Evolutionary conservation across 148 eudicot species (phyloP).

Genomic region (Camellia japonica): DNA sequence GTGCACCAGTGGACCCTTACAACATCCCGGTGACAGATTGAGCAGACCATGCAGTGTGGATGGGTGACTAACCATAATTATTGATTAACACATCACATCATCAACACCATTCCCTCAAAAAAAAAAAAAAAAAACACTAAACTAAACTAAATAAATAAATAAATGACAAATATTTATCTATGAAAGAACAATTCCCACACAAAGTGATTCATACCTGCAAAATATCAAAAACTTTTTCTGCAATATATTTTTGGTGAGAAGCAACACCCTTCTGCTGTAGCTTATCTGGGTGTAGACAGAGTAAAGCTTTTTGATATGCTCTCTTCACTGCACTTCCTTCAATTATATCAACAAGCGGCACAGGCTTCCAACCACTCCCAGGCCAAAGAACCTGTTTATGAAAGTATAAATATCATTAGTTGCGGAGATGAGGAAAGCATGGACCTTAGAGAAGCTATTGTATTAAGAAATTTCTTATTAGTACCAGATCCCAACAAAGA

Average conservation of each 20-base stretch:
- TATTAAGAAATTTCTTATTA: neutral
- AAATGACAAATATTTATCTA: neutral
- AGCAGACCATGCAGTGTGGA: neutral
- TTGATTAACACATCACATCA: neutral
- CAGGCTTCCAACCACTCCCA: slow-evolving; percentile 95
- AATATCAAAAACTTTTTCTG: slow-evolving; percentile 77
- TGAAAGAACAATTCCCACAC: neutral
- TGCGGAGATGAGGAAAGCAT: neutral
- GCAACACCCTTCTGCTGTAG: slow-evolving; percentile 90
- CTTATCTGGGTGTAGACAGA: slow-evolving; percentile 90
- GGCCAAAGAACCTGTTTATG: slow-evolving; percentile 74
- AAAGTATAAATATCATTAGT: neutral
- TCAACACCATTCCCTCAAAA: neutral
- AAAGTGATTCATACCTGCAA: slow-evolving; percentile 59
- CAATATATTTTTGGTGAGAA: slow-evolving; percentile 66
- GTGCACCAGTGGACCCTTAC: neutral
- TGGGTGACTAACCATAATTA: neutral
- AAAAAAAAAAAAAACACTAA: no score
- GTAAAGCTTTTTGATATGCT: slow-evolving; percentile 82
- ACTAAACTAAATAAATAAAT: neutral
- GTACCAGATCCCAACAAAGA: neutral
- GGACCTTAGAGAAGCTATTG: slow-evolving; percentile 1
- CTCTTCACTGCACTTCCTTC: slow-evolving; percentile 81
- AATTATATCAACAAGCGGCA: slow-evolving; percentile 79
- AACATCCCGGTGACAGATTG: neutral